A percentile compares a stretch with the other conserved stretches of the same genome.
Conservation (phyloP, 148 eudicot species). For the Rhododendron ferrugineum region DNA sequence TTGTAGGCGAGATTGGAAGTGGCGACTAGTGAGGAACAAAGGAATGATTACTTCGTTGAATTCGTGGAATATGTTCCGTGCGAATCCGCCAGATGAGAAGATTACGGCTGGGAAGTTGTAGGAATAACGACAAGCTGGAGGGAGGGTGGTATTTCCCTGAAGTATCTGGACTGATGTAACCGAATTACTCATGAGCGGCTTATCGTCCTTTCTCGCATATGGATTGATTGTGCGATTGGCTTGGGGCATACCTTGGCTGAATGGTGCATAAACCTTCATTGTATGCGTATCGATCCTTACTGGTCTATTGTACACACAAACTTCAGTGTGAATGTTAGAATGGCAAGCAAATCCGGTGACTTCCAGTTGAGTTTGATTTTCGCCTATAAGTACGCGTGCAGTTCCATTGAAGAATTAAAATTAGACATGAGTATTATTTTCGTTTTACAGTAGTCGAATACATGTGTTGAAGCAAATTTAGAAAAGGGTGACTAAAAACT, state of each 20-base stretch:
- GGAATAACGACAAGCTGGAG: slow-evolving; percentile 36
- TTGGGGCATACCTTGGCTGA: not conserved
- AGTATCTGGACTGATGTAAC: slow-evolving; percentile 45
- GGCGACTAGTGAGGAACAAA: too few relatives aligned
- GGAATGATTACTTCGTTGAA: too few relatives aligned
- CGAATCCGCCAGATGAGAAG: slow-evolving; percentile 55
- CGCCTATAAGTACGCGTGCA: slow-evolving; percentile 10
- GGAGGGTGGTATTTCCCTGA: slow-evolving; percentile 18
- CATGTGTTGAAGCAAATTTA: not conserved
- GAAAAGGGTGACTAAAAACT: not conserved
- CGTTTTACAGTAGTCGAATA: not conserved
- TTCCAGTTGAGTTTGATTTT: slow-evolving; percentile 10
- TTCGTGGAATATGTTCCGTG: too few relatives aligned
- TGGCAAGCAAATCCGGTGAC: too few relatives aligned
- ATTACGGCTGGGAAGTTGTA: slow-evolving; percentile 48
- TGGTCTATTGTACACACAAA: too few relatives aligned
- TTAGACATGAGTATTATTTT: not conserved
- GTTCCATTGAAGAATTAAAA: not conserved
- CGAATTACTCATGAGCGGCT: not conserved
- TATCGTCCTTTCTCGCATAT: slow-evolving; percentile 48
- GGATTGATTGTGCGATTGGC: slow-evolving; percentile 21
- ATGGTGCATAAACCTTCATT: too few relatives aligned
- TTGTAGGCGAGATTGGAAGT: not conserved
- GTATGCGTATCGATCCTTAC: too few relatives aligned
- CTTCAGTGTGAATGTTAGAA: too few relatives aligned